Percentiles rank a stretch among this genome's conserved stretches.
These are phyloP conservation scores for Abortiporus biennis DNA, from an alignment of 1,284 basidiomycete genomes.

Conservation along the genomic window DNA sequence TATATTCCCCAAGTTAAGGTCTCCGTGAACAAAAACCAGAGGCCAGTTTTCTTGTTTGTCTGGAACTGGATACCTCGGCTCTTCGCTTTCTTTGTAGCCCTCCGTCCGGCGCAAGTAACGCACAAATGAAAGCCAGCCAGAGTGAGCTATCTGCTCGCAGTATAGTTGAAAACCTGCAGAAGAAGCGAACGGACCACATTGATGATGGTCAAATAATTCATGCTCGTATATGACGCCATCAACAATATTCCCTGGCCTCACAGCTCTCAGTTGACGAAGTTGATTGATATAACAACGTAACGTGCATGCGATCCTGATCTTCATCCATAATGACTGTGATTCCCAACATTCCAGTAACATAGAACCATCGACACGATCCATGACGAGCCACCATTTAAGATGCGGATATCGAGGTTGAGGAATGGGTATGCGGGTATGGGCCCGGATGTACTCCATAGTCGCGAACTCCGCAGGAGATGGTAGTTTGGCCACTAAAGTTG, in stretches of 20 bases:
- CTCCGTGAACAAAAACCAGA: conserved; percentile 2
- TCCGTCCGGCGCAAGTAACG: too few relatives aligned
- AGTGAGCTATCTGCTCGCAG: too few relatives aligned
- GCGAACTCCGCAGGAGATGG: conserved; percentile 16
- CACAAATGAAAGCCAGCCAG: too few relatives aligned
- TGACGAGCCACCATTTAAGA: conserved; percentile 11
- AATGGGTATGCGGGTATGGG: conserved; percentile 19
- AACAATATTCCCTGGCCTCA: conserved; percentile 8
- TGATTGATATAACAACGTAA: conserved; percentile 19
- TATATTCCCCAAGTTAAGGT: conserved; percentile 1
- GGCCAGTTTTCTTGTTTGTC: background rate
- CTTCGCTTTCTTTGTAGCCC: too few relatives aligned
- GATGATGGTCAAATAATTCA: too few relatives aligned
- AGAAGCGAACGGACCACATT: too few relatives aligned
- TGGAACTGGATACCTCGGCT: too few relatives aligned
- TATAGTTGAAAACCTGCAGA: too few relatives aligned
- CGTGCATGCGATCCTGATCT: conserved; percentile 21
- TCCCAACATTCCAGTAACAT: conserved; percentile 19
- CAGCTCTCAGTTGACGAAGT: conserved; percentile 10
- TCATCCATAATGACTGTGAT: conserved; percentile 12
- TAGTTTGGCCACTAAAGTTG: background rate
- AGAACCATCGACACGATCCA: conserved; percentile 18
- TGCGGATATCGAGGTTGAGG: conserved; percentile 12
- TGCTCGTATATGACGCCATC: too few relatives aligned
- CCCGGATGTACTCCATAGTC: conserved; percentile 16